phyloP scores from a whole-genome alignment of 2,329 filamentous ascomycete species.

The Fusarium tjaetaba region DNA sequence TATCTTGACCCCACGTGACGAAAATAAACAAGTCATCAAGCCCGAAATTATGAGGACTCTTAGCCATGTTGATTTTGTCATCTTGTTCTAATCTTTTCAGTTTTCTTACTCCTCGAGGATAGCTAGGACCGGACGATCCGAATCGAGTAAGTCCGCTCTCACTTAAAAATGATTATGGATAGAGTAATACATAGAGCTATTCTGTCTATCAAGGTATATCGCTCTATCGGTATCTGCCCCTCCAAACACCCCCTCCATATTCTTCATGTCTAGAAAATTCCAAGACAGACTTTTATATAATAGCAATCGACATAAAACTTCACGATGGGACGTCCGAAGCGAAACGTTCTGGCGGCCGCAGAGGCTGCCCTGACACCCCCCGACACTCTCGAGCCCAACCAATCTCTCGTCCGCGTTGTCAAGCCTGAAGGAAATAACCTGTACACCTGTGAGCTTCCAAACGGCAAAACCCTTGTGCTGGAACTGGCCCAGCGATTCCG shows the following conservation, averaged over 20 bases:
- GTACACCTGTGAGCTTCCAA: conserved; percentile 80
- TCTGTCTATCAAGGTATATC: conserved; percentile 19
- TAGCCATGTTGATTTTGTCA: not conserved
- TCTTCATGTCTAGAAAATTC: conserved; percentile 19
- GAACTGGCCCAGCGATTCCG: conserved; percentile 88
- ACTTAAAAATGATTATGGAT: not conserved
- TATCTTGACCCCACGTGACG: not conserved
- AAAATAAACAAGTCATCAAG: not conserved
- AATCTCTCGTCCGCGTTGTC: conserved; percentile 77
- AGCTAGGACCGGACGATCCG: too few relatives aligned
- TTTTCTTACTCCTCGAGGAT: not conserved
- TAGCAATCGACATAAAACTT: not conserved
- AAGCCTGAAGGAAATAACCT: conserved; percentile 90
- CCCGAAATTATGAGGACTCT: not conserved
- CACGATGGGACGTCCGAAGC: conserved; percentile 63
- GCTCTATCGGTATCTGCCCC: conserved; percentile 30
- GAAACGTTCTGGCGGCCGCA: conserved; percentile 79
- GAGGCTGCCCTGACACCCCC: conserved; percentile 74
- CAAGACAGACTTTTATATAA: not conserved
- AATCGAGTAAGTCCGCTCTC: conserved; percentile 20
- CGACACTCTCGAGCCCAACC: conserved; percentile 67
- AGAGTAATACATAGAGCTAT: conserved; percentile 7
- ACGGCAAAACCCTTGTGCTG: conserved; percentile 72
- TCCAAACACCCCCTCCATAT: conserved; percentile 31
- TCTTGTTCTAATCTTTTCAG: not conserved